Evolutionary conservation across 495 filamentous ascomycete genomes (phyloP), one percentile per base, ranked within the genome.

Genomic region (Penicillium angulare): DNA sequence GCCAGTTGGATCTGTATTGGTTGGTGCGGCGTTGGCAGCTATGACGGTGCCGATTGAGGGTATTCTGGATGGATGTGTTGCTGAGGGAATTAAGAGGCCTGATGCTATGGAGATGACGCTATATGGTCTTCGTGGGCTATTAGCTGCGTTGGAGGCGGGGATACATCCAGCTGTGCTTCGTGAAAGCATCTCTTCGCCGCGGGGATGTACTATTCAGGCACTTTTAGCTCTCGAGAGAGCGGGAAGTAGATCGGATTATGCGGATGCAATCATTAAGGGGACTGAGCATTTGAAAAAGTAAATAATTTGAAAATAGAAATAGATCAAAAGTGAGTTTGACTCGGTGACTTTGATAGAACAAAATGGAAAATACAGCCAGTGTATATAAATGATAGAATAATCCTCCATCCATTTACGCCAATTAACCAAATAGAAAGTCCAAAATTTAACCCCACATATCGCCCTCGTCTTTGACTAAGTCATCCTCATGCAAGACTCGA

Each of bases 371-470:
- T 53, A 59, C 33, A 55, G 18, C 43, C 40, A 53, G 45, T 53
- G 52, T 53, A 53, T 53, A 31, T 26, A 49, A 18, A 38, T 41
- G 5, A 41, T 15, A 32, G 20, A 9, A 44, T 15, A 27, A 7
- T 26, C 12, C 16, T 16, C 15, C n/a, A 31, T 15, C 3, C 23
- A 8, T 12, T 9, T 15, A 29, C 26, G 7, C 24, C 22, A 18
- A 44, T n/a, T n/a, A 12, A 9, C 12, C 7, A 20, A 32, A 10
- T 2, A 10, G 13, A 32, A 7, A 32, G n/a, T 32, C 2, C 13
- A 17, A 32, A 31, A 3, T 15, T 38, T 52, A 75, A 21, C 77
- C 79, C 78, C 82, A 85, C 49, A 85, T 71, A 48, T 85, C 81
- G 44, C 69, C 57, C 26, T 83, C 79, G 52, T 71, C 73, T 53